Evolutionary conservation across 345 rosid genomes (phyloP), one percentile per base, ranked within the genome.

Genomic region (Rubroshorea leprosula): DNA sequence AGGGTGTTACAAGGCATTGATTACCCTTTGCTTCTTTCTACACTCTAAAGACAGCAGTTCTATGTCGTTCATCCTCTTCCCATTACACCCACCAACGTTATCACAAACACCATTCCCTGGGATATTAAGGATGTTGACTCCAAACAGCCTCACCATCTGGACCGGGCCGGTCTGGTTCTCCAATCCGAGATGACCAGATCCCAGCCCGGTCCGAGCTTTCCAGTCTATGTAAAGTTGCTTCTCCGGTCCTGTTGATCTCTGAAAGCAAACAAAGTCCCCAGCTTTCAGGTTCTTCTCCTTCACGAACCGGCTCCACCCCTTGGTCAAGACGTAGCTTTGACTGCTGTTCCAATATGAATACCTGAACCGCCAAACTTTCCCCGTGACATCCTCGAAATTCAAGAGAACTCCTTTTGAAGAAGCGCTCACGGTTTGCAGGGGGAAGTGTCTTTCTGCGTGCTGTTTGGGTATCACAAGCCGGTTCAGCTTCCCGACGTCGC

Each of bases 301-400:
- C 2, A 92, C 98, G 41, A 84, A 92, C 7, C 90, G 75, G 81
- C 89, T 89, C 98, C 96, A 92, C 6, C 98, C 98, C 70, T 86
- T 86, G 1, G 98, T 92, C 61, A 92, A 74, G 51, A 89, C 98
- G 41, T 89, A 92, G 63, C 96, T 92, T 39, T 84, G 98, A 74
- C 96, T 89, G 51, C 95, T 92, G 49, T 84, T 92, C 98, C 98
- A 92, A 62, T 92, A 92, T 3, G 98, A 92, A 65, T 92, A 92
- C 63, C 96, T 74, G 51, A 92, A 92, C 66, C 98, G 68, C 96
- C 98, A 92, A 22, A 86, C 84, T 66, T 81, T 89, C 0, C 98
- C 90, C 0, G 76, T 69, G 3, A 60, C 65, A 23, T 92, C 98
- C 62, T 84, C 90, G 21, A 92, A 83, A 67, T 74, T 86, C 22